phyloP scores from a whole-genome alignment of 768 basidiomycete genomes.

The Hysterangium stoloniferum region DNA sequence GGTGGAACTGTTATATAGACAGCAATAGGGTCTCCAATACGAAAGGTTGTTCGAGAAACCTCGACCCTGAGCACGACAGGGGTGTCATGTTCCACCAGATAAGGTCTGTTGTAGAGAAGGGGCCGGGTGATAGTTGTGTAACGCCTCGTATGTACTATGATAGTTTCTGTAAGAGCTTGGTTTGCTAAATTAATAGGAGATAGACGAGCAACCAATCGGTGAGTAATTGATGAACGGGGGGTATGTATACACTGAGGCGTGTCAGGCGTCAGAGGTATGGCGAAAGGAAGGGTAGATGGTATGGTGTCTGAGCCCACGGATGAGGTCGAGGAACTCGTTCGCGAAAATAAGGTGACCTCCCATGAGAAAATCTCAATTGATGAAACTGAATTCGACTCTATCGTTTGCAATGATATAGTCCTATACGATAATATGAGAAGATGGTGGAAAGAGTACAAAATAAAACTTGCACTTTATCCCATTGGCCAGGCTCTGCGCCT shows the following conservation, averaged over 20 bases:
- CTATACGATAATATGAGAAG: constrained; percentile 30
- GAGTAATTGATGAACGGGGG: constrained; percentile 61
- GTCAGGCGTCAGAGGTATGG: constrained; percentile 70
- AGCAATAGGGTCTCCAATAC: constrained; percentile 65
- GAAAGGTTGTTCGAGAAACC: constrained; percentile 64
- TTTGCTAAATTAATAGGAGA: constrained; percentile 36
- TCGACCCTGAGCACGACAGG: constrained; percentile 67
- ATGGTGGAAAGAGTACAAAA: constrained; percentile 1
- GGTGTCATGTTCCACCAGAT: constrained; percentile 37
- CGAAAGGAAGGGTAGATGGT: constrained; percentile 68
- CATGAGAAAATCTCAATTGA: constrained; percentile 60
- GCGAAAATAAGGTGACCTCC: constrained; percentile 49
- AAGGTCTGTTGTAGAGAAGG: constrained; percentile 33
- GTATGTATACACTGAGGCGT: constrained; percentile 80
- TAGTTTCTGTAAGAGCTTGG: constrained; percentile 35
- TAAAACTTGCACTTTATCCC: constrained; percentile 64
- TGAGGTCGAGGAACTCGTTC: constrained; percentile 26
- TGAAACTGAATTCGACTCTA: constrained; percentile 52
- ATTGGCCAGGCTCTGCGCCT: constrained; percentile 47
- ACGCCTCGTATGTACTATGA: constrained; percentile 64
- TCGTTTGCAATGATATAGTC: constrained; percentile 55
- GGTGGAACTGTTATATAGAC: constrained; percentile 77
- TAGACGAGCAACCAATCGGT: constrained; percentile 62
- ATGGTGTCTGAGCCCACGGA: constrained; percentile 24
- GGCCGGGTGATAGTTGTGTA: constrained; percentile 58